Evolutionary conservation across 1,139 yeast species (phyloP), one percentile per base, ranked within the genome.

Genomic region (Taphrina populina): DNA sequence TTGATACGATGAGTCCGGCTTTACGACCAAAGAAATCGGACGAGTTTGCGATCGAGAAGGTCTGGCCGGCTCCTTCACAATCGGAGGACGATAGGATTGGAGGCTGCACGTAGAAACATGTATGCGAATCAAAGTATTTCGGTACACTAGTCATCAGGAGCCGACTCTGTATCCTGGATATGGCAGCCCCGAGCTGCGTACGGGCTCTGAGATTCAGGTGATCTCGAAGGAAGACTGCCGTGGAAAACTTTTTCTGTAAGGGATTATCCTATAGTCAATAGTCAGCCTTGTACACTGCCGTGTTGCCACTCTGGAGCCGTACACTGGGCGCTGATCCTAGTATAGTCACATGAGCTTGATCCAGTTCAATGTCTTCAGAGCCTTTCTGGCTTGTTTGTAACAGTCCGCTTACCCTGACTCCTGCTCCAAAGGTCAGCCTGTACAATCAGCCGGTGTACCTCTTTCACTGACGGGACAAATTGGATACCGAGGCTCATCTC

Each of bases 61-160:
- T 80, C 66, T 92, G 97, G 2, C 98, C 97, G 0, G 96, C 97
- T 15, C 98, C 98, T 72, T 94, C 99, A 67, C 98, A 92, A 67
- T 94, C 98, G 1, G 95, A 82, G 7, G 88, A 76, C 0, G 98
- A 92, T 23, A 90, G 71, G 17, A 90, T 65, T 2, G 99, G 98
- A 1, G 97, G 95, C 21, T 81, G 74, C 0, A 87, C 90, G 69
- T 88, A n/a, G n/a, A n/a, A n/a, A n/a, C n/a, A n/a, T n/a, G n/a
- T n/a, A n/a, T n/a, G n/a, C n/a, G n/a, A n/a, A n/a, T n/a, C n/a
- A n/a, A n/a, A n/a, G n/a, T n/a, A n/a, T n/a, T n/a, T n/a, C n/a
- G n/a, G n/a, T n/a, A n/a, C n/a, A n/a, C n/a, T n/a, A n/a, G n/a
- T n/a, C n/a, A n/a, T n/a, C n/a, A n/a, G n/a, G n/a, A n/a, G n/a